phyloP scores from a whole-genome alignment of 192 early-diverging fungal species.

The Gamsiella multidivaricata region DNA sequence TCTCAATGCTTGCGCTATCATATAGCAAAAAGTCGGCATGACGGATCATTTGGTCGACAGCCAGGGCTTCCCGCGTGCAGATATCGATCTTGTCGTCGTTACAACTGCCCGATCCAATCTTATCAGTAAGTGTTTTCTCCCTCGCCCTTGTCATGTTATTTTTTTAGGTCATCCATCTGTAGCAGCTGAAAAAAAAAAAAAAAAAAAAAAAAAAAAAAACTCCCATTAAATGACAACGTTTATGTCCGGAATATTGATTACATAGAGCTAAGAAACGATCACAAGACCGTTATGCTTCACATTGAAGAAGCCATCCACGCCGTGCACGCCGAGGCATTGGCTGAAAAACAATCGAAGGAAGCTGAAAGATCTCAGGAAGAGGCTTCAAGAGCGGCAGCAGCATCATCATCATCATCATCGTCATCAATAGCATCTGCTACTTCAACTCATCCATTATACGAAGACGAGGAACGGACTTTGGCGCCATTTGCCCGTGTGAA shows the following conservation, averaged over 20 bases:
- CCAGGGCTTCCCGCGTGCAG: constrained; percentile 63
- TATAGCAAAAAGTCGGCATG: constrained; percentile 64
- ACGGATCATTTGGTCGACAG: constrained; percentile 56
- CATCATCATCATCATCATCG: constrained; percentile 3
- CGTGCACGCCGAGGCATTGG: constrained; percentile 58
- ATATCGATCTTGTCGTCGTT: constrained; percentile 63
- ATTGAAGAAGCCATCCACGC: constrained; percentile 61
- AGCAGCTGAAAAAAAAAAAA: no score
- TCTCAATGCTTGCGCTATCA: no score
- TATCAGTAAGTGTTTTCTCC: constrained; percentile 12
- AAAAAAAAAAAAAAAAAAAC: no score
- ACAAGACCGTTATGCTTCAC: constrained; percentile 60
- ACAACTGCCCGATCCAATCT: constrained; percentile 55
- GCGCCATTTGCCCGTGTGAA: constrained; percentile 65
- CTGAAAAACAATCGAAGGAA: constrained; percentile 14
- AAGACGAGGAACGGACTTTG: background rate
- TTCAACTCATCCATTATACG: background rate
- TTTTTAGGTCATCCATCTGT: no score
- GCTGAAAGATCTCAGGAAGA: constrained; percentile 15
- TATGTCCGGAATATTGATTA: no score
- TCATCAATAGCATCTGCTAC: background rate
- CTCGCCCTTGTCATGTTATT: background rate
- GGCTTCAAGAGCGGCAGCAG: background rate
- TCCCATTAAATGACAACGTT: no score
- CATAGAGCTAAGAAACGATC: constrained; percentile 61